These are phyloP conservation scores for Mucor mucedo DNA, from an alignment of 371 early-diverging fungal genomes.

Conservation along the genomic window DNA sequence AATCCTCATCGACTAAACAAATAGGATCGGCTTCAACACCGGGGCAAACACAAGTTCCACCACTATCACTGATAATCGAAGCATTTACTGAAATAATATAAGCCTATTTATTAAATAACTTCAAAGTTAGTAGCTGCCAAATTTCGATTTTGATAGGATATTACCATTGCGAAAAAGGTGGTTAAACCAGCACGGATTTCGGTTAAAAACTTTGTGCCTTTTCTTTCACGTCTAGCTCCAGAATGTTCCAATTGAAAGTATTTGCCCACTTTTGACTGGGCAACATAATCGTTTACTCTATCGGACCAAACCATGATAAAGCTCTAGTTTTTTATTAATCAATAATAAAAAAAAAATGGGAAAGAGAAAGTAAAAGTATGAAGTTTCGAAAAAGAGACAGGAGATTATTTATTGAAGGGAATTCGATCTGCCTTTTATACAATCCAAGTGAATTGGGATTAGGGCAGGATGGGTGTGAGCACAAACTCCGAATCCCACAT, in stretches of 20 bases:
- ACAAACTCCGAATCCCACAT: neutral
- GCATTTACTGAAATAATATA: constrained; percentile 68
- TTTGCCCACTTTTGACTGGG: constrained; percentile 57
- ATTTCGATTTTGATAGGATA: neutral
- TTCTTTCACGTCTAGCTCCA: constrained; percentile 56
- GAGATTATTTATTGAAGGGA: neutral
- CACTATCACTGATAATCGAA: constrained; percentile 76
- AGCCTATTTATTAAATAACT: constrained; percentile 12
- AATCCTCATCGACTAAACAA: constrained; percentile 54
- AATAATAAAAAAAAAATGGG: constrained; percentile 1
- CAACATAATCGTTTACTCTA: constrained; percentile 59
- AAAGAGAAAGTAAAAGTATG: neutral
- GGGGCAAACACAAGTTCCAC: constrained; percentile 75
- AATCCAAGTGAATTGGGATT: neutral
- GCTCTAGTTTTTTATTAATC: constrained; percentile 4
- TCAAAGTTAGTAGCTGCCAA: no score
- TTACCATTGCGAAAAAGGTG: constrained; percentile 45
- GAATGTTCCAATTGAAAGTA: constrained; percentile 73
- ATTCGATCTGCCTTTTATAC: neutral
- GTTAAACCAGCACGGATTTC: constrained; percentile 75
- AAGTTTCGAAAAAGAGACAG: constrained; percentile 1
- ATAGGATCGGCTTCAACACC: constrained; percentile 47
- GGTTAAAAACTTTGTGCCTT: constrained; percentile 64
- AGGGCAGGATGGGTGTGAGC: constrained; percentile 4
- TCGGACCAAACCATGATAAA: constrained; percentile 37